Base-by-base conservation (phyloP, 805 yeast genomes). In the Kregervanrija delftensis region DNA sequence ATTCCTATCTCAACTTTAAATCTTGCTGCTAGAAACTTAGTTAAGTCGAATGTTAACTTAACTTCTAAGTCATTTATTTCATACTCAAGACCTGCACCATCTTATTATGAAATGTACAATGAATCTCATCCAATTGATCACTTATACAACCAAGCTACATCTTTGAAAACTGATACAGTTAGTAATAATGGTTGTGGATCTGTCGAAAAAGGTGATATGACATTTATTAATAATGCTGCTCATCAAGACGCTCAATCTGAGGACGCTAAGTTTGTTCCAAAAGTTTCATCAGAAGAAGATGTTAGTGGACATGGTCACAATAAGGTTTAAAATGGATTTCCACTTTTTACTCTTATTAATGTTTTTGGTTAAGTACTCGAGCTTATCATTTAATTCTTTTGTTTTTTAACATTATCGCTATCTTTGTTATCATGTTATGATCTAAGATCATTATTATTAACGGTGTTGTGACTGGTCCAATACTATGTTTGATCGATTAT, bases 131-230 rank as follows among this genome's bases (percentile, higher is more conserved):
- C 55, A 8, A 42, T 43, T 13, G 50, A 50, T 32, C 45, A 49
- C 32, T 43, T 56, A 30, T 42, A 52, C 40, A 49, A 51, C 35
- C 49, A 53, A 43, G 43, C 54, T 11, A 34, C 36, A 5, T 35
- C 48, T 12, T 30, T 51, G 4, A 34, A 43, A 28, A 65, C 28
- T 22, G 28, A 22, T 22, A 22, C 28, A 22, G 28, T 62, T 28
- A 58, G 51, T 48, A 61, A 55, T 49, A 61, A 58, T 42, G 64
- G 66, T 2, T 63, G 62, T 11, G 65, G 65, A 35, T 39, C 48
- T 17, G 49, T 59, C 22, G 58, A 58, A 33, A 54, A 53, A 11
- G 50, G 55, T 31, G 55, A 58, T 9, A 59, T 56, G 63, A 58
- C 60, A 8, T 53, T 47, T 43, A 59, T 60, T 39, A 55, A 60